These are phyloP conservation scores for Mycena capillaripes DNA, from an alignment of 768 basidiomycete genomes.

Conservation along the genomic window DNA sequence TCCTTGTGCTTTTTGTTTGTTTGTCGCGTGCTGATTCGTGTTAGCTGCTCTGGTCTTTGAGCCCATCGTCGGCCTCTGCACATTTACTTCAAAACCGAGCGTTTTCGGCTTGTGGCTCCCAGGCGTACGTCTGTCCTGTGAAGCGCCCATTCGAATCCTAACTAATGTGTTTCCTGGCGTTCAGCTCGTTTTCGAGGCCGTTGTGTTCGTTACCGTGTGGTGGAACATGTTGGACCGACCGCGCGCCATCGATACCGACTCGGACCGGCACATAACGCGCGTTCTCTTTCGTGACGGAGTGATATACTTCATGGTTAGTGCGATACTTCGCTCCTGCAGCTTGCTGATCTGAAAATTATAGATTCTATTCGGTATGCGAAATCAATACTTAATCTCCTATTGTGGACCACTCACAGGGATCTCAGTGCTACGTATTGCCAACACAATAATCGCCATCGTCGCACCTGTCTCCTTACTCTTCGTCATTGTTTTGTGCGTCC, in stretches of 20 bases:
- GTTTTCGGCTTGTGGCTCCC: conserved; percentile 45
- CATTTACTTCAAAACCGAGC: conserved; percentile 36
- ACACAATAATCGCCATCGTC: conserved; percentile 14
- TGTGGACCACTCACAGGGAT: not conserved
- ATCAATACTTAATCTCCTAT: not conserved
- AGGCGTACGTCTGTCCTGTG: conserved; percentile 36
- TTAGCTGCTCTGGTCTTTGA: conserved; percentile 24
- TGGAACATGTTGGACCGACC: conserved; percentile 49
- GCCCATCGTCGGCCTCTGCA: conserved; percentile 36
- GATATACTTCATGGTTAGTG: conserved; percentile 22
- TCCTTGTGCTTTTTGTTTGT: not conserved
- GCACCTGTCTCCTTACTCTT: conserved; percentile 21
- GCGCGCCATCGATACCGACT: not conserved
- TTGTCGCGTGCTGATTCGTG: too few relatives aligned
- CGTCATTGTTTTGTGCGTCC: conserved; percentile 26
- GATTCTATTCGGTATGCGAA: not conserved
- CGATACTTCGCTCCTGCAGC: too few relatives aligned
- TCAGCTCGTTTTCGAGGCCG: conserved; percentile 46
- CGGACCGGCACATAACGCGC: not conserved
- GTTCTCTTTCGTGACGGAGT: conserved; percentile 15
- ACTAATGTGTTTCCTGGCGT: not conserved
- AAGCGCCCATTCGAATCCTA: too few relatives aligned
- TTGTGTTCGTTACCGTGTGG: conserved; percentile 44
- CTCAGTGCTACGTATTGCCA: conserved; percentile 17
- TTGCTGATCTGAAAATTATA: not conserved